Evolutionary conservation across 148 eudicot genomes (phyloP), one percentile per base, ranked within the genome.

Genomic region (Fagopyrum tataricum): DNA sequence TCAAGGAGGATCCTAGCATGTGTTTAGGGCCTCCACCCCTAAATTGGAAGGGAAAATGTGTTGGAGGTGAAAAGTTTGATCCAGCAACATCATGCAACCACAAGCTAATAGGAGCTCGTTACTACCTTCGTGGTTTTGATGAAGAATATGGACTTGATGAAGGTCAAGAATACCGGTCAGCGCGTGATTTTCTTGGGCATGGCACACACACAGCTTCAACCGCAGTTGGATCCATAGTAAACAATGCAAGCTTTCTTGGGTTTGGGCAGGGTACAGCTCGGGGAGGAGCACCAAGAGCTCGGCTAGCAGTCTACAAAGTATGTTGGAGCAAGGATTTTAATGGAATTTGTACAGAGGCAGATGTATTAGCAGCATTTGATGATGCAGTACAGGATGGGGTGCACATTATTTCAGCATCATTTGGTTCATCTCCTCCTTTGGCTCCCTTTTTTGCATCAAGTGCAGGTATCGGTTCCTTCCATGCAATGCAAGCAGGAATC

Each of bases 291-390:
- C 72, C 72, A 41, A 41, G 72, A 40, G 46, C 72, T 7, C 48
- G 26, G 24, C 7, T 68, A 68, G 72, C 72, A n/a, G 26, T 68
- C 47, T 68, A 68, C 72, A 68, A 44, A 68, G 48, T 68, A 0
- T 61, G 67, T 61, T 61, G 67, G 67, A 61, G 67, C 40, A 61
- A 61, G 37, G 17, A 61, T 61, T 15, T 61, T 14, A 61, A 61
- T 26, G 67, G 67, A 61, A 26, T 26, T 20, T 68, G 72, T 44
- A 68, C 72, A 1, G 72, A 68, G 47, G 46, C 72, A 68, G 72
- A 44, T 17, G 20, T 68, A 41, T 68, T 68, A n/a, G 72, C 72
- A 44, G 72, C 72, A 68, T 68, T 68, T 68, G 72, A 68, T 68
- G 72, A 68, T 68, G 72, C 72, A 5, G 24, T 68, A 21, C 47